Base-by-base conservation (phyloP, 768 basidiomycete genomes). In the Ramaria sp. region DNA sequence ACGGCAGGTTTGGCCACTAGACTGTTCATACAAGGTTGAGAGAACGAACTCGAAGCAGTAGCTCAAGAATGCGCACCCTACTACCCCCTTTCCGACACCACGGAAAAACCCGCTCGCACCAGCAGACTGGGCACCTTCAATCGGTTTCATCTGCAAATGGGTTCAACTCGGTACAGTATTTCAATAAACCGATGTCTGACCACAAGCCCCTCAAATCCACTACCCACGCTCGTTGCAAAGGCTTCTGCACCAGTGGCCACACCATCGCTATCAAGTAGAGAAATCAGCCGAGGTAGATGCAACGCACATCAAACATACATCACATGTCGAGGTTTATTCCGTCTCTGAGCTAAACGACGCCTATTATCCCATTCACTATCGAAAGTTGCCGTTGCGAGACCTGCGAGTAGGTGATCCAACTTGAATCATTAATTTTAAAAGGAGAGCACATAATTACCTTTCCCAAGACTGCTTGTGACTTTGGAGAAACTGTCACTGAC, bases 31-130 rank as follows among this genome's bases (percentile, higher is more conserved):
- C 5, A 20, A 61, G n/a, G n/a, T 20, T 55, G 53, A 50, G 49
- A 48, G n/a, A 28, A 16, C 55, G 24, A 32, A 22, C 15, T 51
- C 22, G n/a, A 5, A 28, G 22, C 16, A 13, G 25, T 34, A 12
- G 28, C 12, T 59, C 7, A 55, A 44, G 41, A 41, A 38, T 41
- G 59, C 73, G 48, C 66, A 94, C 90, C 96, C 96, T 52, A 96
- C 91, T 47, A 98, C 73, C 18, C 96, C 93, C 67, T 93, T 95
- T 24, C 96, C 96, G 28, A 99, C 81, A 10, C 96, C 96, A 68
- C 96, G 98, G 76, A 97, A 92, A 70, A 99, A 99, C 3, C 96
- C 96, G 25, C 89, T 71, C 0, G 95, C 94, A 12, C 96, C 96
- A 64, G 86, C 94, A 8, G 81, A 75, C 63, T 98, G 95, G 0